These are phyloP conservation scores for Ogataea salicorniae DNA, from an alignment of 805 yeast species.

Conservation along the genomic window DNA sequence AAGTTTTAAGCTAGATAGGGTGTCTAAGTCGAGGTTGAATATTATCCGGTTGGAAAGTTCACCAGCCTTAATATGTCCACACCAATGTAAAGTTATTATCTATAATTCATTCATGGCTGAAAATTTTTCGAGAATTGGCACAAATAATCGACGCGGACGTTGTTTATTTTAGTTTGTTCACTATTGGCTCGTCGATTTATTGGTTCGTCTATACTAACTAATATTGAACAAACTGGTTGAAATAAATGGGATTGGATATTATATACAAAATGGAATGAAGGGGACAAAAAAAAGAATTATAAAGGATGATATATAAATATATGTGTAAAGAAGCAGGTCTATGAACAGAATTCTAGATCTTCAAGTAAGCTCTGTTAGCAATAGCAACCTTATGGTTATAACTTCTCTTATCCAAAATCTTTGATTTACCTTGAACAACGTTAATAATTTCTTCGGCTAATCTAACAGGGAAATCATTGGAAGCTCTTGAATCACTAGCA, in stretches of 20 bases:
- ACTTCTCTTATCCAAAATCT: slow-evolving; percentile 79
- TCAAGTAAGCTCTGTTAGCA: slow-evolving; percentile 70
- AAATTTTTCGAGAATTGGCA: too few relatives aligned
- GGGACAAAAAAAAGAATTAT: neutral
- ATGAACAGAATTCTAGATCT: slow-evolving; percentile 12
- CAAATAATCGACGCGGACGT: too few relatives aligned
- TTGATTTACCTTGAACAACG: slow-evolving; percentile 71
- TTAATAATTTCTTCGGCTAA: slow-evolving; percentile 83
- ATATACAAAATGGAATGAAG: neutral
- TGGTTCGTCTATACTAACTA: too few relatives aligned
- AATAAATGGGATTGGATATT: neutral
- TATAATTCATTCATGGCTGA: too few relatives aligned
- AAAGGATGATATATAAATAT: neutral
- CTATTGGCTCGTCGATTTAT: too few relatives aligned
- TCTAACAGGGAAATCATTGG: slow-evolving; percentile 80
- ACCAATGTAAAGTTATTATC: too few relatives aligned
- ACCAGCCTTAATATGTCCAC: too few relatives aligned
- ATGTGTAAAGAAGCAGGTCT: neutral
- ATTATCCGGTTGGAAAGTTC: too few relatives aligned
- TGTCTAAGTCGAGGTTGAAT: too few relatives aligned
- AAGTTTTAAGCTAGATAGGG: too few relatives aligned
- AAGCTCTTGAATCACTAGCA: slow-evolving; percentile 72
- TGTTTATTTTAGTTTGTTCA: too few relatives aligned
- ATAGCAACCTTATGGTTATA: slow-evolving; percentile 83
- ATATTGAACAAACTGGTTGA: too few relatives aligned